phyloP scores from a whole-genome alignment of 805 yeast genomes.

The Metschnikowia lunata region DNA sequence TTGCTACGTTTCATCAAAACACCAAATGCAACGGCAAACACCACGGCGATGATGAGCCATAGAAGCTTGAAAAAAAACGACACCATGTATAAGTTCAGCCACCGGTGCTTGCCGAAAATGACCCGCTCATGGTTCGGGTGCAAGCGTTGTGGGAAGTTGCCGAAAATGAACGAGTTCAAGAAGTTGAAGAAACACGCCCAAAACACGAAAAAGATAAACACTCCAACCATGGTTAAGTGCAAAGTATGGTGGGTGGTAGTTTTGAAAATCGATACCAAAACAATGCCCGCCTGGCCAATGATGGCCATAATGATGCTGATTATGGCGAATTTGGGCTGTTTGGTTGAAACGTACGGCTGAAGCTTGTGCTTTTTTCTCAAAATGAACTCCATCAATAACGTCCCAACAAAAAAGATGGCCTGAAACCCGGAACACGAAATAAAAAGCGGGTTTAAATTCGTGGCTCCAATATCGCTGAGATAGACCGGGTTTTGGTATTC shows the following conservation, averaged over 20 bases:
- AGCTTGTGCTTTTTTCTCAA: constrained; percentile 57
- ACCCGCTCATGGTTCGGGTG: constrained; percentile 38
- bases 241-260: constrained; percentile 53
- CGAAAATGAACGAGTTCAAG: constrained; percentile 35
- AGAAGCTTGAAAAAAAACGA: constrained; percentile 50
- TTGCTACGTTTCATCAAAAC: constrained; percentile 31
- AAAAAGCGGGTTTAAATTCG: constrained; percentile 78
- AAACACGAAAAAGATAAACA: constrained; percentile 68
- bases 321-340: constrained; percentile 43
- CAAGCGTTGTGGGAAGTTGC: constrained; percentile 32
- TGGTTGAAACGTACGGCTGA: constrained; percentile 44
- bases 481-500: constrained; percentile 52
- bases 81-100: constrained; percentile 40
- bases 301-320: constrained; percentile 41
- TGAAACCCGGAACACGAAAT: constrained; percentile 75
- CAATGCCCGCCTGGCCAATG: constrained; percentile 67
- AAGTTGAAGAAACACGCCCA: constrained; percentile 40
- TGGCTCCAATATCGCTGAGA: constrained; percentile 85
- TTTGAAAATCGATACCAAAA: constrained; percentile 71
- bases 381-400: constrained; percentile 57
- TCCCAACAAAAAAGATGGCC: constrained; percentile 65
- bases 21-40: constrained; percentile 69
- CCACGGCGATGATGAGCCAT: constrained; percentile 67
- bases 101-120: constrained; percentile 33
- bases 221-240: constrained; percentile 66